Evolutionary conservation across 495 filamentous ascomycete species (phyloP), one percentile per base, ranked within the genome.

Genomic region (Podospora comata): DNA sequence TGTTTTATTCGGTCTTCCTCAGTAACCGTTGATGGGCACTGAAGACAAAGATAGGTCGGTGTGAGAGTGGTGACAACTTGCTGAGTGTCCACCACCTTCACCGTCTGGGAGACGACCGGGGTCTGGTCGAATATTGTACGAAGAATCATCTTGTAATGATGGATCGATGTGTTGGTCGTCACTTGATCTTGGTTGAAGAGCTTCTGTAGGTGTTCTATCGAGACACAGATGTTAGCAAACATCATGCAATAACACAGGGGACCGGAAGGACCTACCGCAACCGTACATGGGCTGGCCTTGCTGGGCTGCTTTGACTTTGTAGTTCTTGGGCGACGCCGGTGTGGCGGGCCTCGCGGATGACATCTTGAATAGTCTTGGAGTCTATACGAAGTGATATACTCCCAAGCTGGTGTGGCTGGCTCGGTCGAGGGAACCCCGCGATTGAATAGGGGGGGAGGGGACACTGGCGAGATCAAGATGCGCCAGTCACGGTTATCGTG

Each of bases 41-140:
- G 89, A 48, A 92, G 81, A 71, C 90, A 92, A 19, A 92, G 81
- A 69, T 88, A 90, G 60, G 88, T 89, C 55, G 87, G 80, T 7
- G 85, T 86, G 65, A 89, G 74, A 16, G 83, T 79, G 5, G 81
- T 84, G 53, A 81, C 65, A 27, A 82, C 71, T 65, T 73, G 74
- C 28, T 79, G 79, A 5, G 30, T 48, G 19, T 87, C 82, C 13
- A 72, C 30, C 44, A 74, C 65, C 70, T 83, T 86, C 34, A 78
- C 81, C 0, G 85, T 86, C 70, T 87, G 85, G 6, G 81, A 66
- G 18, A 86, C 72, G 28, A 85, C 66, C 18, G 81, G 79, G 30
- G 69, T 79, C n/a, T 76, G 73, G 67, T 87, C 83, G 69, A 83
- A 83, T 60, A 87, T 82, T 48, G 76, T 79, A 13, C 83, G 75